These are phyloP conservation scores for Stramenopiles sp. DNA, from an alignment of 352 stramenopile species.

Conservation along the genomic window DNA sequence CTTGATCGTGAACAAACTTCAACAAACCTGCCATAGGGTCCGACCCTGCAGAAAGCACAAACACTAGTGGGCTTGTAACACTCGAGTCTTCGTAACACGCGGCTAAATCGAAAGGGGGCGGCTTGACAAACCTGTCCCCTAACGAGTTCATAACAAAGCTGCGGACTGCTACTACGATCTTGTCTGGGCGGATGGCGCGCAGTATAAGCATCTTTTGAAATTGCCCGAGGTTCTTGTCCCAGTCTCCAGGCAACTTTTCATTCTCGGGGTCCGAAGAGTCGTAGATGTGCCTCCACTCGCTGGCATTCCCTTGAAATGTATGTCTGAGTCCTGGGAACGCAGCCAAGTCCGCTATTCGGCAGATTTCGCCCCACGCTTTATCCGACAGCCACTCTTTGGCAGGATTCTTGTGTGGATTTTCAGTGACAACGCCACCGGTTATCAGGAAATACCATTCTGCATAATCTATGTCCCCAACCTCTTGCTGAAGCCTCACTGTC, in stretches of 20 bases:
- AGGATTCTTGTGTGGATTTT: slow-evolving; percentile 64
- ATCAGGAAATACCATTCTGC: slow-evolving; percentile 78
- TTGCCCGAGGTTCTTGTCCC: slow-evolving; percentile 56
- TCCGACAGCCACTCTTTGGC: slow-evolving; percentile 62
- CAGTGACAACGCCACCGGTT: slow-evolving; percentile 62
- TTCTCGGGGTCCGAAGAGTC: slow-evolving; percentile 65
- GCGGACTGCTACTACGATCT: slow-evolving; percentile 67
- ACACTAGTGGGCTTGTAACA: slow-evolving; percentile 73
- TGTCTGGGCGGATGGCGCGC: slow-evolving; percentile 66
- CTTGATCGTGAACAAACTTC: slow-evolving; percentile 53
- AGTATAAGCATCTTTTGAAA: slow-evolving; percentile 78
- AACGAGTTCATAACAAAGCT: slow-evolving; percentile 71
- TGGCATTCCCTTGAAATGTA: slow-evolving; percentile 46
- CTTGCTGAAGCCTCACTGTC: slow-evolving; percentile 57
- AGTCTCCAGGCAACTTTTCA: slow-evolving; percentile 65
- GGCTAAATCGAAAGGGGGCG: slow-evolving; percentile 67
- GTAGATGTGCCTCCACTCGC: slow-evolving; percentile 63
- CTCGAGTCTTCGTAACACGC: slow-evolving; percentile 62
- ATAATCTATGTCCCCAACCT: slow-evolving; percentile 45
- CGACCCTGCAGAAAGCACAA: slow-evolving; percentile 77
- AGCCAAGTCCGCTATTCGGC: slow-evolving; percentile 46
- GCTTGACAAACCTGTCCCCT: slow-evolving; percentile 68
- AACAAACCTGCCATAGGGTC: slow-evolving; percentile 75
- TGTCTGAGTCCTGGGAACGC: slow-evolving; percentile 51
- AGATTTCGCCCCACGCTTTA: slow-evolving; percentile 78